Evolutionary conservation across 257 asterid species (phyloP).

Genomic region (Solanum pennellii): DNA sequence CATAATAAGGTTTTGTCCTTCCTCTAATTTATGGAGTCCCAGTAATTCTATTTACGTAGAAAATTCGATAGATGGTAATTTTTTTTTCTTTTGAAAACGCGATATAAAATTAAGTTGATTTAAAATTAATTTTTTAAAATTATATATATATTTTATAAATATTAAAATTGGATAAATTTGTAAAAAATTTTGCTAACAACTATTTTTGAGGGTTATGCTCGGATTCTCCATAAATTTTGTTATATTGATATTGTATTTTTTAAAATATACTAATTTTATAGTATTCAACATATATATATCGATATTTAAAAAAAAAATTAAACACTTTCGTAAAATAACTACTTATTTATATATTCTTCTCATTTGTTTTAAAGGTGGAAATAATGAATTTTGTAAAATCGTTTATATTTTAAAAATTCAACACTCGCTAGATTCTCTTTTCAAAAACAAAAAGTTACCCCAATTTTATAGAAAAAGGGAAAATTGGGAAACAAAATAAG

Average conservation of each 20-base stretch:
- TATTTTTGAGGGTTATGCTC: too few species aligned
- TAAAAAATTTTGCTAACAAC: too few species aligned
- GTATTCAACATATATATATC: too few species aligned
- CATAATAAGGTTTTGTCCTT: background rate
- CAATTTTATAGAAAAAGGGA: background rate
- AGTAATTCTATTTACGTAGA: background rate
- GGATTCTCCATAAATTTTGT: too few species aligned
- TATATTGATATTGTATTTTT: background rate
- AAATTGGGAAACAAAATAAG: background rate
- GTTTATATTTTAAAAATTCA: background rate
- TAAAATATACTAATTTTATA: too few species aligned
- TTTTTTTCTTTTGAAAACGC: too few species aligned
- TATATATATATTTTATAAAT: too few species aligned
- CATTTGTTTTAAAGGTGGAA: background rate
- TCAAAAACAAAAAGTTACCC: background rate
- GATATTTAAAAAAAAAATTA: too few species aligned
- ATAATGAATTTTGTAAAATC: background rate
- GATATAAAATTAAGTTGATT: too few species aligned
- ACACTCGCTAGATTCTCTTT: accelerated
- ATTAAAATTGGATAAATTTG: background rate
- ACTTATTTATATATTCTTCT: background rate
- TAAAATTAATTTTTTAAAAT: too few species aligned
- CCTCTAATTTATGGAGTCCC: background rate
- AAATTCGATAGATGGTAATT: background rate
- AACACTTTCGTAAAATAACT: too few species aligned